phyloP scores from a whole-genome alignment of 306 rosid species.

The Mimosa pudica region DNA sequence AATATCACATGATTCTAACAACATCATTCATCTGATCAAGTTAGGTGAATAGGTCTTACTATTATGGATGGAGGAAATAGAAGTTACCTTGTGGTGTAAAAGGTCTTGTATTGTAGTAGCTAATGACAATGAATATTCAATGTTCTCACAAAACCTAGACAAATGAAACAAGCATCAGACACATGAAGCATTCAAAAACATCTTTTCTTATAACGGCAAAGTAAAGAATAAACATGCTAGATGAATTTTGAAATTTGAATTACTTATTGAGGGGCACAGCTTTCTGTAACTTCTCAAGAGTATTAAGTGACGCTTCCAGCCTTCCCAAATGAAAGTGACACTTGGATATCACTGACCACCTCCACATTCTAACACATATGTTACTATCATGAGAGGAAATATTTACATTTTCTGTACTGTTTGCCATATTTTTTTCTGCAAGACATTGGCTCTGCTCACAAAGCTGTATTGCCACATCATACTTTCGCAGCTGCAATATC shows the following conservation, averaged over 20 bases:
- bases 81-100: constrained; percentile 63
- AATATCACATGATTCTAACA: no score
- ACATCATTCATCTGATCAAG: no score
- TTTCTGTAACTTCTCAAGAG: constrained; percentile 68
- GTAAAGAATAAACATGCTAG: constrained; percentile 31
- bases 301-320: constrained; percentile 77
- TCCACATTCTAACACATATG: constrained; percentile 64
- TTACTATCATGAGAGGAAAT: constrained; percentile 40
- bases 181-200: constrained; percentile 32
- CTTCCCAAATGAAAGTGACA: constrained; percentile 85
- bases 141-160: constrained; percentile 51
- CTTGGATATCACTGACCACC: constrained; percentile 81
- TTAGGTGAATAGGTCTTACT: no score
- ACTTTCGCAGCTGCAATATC: constrained; percentile 66
- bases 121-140: constrained; percentile 51
- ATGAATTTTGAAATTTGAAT: constrained; percentile 32
- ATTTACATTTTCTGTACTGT: constrained; percentile 34
- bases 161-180: constrained; percentile 38
- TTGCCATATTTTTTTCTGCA: constrained; percentile 72
- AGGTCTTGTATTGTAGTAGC: constrained; percentile 71
- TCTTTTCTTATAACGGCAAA: constrained; percentile 32
- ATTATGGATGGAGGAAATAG: not conserved
- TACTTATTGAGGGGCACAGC: constrained; percentile 56
- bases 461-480: constrained; percentile 73
- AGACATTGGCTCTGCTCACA: constrained; percentile 70